Evolutionary conservation across 306 rosid species (phyloP), one percentile per base, ranked within the genome.

Genomic region (Sphenostylis stenocarpa): DNA sequence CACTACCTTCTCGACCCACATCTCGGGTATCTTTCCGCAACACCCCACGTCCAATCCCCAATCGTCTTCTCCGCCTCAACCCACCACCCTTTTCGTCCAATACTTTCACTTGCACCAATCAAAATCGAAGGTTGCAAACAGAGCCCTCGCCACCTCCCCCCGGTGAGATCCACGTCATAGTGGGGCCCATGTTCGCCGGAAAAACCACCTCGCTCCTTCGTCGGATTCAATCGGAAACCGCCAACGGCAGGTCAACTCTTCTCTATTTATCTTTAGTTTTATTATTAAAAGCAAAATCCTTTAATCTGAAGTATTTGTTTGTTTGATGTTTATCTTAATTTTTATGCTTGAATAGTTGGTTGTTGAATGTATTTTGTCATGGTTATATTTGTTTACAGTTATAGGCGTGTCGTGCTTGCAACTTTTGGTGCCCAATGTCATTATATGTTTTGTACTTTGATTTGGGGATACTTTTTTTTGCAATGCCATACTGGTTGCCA

Each of bases 181-280:
- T 92, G 52, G 97, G 99, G 6, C 97, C 99, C 28, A 92, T 95
- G 97, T 95, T 92, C 75, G 96, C 97, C 26, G 97, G 99, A 26
- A 92, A 95, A 73, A 87, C 97, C 16, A 89, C 97, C 60, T 73
- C 92, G 1, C 99, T 95, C 71, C 94, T 95, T 60, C 91, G 87
- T 0, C 89, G 92, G 62, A 82, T 95, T 81, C 96, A 92, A 56
- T 87, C 84, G 1, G 92, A 89, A 87, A 81, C 85, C 67, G 45
- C 55, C 77, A 83, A 80, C 64, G 97, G 97, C 87, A 95, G 97
- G 99, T 90, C 76, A 48, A 64, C 60, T 16, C 48, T 49, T 52
- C 44, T 12, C 19, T 64, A 1, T 31, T 56, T 21, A 26, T 51
- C 36, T 31, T 61, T 61, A 1, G 5, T 23, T 56, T 72, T 23